These are phyloP conservation scores for Phycomyces blakesleeanus DNA, from an alignment of 192 early-diverging fungal species.

Conservation along the genomic window DNA sequence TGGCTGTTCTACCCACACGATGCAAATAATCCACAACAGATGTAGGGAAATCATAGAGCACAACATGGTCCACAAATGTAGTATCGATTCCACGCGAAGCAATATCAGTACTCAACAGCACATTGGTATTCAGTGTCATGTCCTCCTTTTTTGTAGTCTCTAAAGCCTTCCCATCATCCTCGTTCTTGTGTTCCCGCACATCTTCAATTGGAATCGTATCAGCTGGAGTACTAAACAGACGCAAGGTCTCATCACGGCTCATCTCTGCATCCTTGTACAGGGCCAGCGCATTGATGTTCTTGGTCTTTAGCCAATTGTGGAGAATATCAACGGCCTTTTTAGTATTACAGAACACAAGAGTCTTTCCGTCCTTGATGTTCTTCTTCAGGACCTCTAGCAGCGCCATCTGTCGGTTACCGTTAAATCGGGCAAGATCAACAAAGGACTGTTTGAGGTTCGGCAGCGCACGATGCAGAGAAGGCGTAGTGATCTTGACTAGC, in stretches of 20 bases:
- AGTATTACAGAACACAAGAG: conserved; percentile 88
- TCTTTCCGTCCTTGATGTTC: conserved; percentile 55
- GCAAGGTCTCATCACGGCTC: conserved; percentile 39
- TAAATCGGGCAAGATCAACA: conserved; percentile 65
- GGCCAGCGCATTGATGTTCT: conserved; percentile 28
- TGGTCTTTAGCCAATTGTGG: conserved; percentile 50
- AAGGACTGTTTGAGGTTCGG: conserved; percentile 77
- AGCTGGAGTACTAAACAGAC: conserved; percentile 31
- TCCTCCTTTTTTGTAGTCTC: neutral
- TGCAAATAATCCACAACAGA: conserved; percentile 91
- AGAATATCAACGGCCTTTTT: conserved; percentile 56
- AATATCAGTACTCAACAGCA: conserved; percentile 88
- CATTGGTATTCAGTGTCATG: conserved; percentile 36
- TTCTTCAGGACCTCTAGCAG: conserved; percentile 69
- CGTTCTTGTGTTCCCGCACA: conserved; percentile 7
- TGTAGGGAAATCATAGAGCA: conserved; percentile 88
- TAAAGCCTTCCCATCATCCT: neutral
- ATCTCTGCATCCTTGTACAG: conserved; percentile 35
- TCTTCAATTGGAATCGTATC: conserved; percentile 1
- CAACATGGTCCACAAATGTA: conserved; percentile 80
- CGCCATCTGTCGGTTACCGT: conserved; percentile 66
- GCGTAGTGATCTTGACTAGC: conserved; percentile 71
- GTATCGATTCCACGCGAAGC: conserved; percentile 90
- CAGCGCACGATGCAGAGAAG: conserved; percentile 72
- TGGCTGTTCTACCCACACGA: conserved; percentile 85